These are phyloP conservation scores for Pleurotus giganteus DNA, from an alignment of 768 basidiomycete genomes.

Conservation along the genomic window DNA sequence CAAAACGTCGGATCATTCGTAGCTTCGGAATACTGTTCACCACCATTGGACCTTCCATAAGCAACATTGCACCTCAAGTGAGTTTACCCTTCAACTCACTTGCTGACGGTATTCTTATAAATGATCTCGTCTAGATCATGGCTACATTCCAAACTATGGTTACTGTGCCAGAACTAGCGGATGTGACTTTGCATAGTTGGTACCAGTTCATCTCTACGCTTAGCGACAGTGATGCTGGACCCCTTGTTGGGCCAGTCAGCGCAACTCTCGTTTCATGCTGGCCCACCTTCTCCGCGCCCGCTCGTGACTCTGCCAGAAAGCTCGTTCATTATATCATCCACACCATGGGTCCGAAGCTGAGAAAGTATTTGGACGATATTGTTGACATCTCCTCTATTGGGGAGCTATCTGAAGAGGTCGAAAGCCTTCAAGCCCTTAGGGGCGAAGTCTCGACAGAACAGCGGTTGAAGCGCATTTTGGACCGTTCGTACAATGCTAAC, in stretches of 20 bases:
- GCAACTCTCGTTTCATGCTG: constrained; percentile 82
- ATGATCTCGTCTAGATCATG: constrained; percentile 67
- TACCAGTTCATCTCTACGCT: constrained; percentile 69
- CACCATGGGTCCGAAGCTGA: constrained; percentile 54
- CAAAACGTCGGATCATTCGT: constrained; percentile 77
- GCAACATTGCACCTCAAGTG: constrained; percentile 86
- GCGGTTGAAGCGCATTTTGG: constrained; percentile 63
- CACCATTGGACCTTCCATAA: constrained; percentile 68
- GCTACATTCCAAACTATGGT: constrained; percentile 92
- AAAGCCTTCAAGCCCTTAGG: constrained; percentile 43
- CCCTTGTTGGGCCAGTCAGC: constrained; percentile 83
- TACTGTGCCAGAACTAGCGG: constrained; percentile 68
- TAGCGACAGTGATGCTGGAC: constrained; percentile 66
- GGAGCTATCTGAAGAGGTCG: constrained; percentile 48
- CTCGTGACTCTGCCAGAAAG: constrained; percentile 50
- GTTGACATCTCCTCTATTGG: constrained; percentile 75
- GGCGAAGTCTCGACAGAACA: constrained; percentile 49
- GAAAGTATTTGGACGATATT: constrained; percentile 66
- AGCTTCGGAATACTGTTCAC: constrained; percentile 73
- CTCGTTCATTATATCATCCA: constrained; percentile 72
- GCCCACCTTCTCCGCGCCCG: constrained; percentile 53
- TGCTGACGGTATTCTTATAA: constrained; percentile 7
- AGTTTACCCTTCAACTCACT: constrained; percentile 13
- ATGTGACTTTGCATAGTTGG: constrained; percentile 82
- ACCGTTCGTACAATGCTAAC: constrained; percentile 79